Evolutionary conservation across 1,139 yeast species (phyloP).

Genomic region (Yamadazyma friedrichii): DNA sequence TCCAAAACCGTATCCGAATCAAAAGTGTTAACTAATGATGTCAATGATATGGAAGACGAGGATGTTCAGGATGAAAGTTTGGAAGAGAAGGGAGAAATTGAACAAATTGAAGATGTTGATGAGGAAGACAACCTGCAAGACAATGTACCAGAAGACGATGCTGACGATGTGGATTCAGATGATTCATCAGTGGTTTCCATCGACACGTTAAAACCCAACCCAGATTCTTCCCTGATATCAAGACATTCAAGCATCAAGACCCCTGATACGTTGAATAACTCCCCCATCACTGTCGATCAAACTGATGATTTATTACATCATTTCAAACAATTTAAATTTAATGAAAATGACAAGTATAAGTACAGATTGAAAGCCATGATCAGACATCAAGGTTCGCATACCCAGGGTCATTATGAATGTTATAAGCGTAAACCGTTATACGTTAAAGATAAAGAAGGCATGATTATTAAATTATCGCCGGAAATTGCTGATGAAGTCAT

Average conservation of each 20-base stretch:
- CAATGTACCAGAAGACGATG: constrained; percentile 16
- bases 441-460: constrained; percentile 50
- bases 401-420: constrained; percentile 87
- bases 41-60: constrained; percentile 47
- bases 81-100: constrained; percentile 32
- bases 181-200: constrained; percentile 9
- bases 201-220: constrained; percentile 10
- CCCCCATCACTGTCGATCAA: constrained; percentile 43
- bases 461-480: constrained; percentile 48
- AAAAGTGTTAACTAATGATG: constrained; percentile 41
- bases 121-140: constrained; percentile 21
- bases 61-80: constrained; percentile 42
- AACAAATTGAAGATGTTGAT: constrained; percentile 23
- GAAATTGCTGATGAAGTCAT: constrained; percentile 34
- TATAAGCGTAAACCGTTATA: constrained; percentile 67
- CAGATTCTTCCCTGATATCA: constrained; percentile 14
- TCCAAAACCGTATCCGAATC: constrained; percentile 13
- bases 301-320: constrained; percentile 37
- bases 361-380: constrained; percentile 72
- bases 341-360: constrained; percentile 44
- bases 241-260: constrained; percentile 12
- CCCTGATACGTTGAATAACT: constrained; percentile 33
- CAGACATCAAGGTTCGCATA: constrained; percentile 85
- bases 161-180: constrained; percentile 6
- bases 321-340: constrained; percentile 42